phyloP scores from a whole-genome alignment of 306 rosid genomes.

The Hippophae rhamnoides region DNA sequence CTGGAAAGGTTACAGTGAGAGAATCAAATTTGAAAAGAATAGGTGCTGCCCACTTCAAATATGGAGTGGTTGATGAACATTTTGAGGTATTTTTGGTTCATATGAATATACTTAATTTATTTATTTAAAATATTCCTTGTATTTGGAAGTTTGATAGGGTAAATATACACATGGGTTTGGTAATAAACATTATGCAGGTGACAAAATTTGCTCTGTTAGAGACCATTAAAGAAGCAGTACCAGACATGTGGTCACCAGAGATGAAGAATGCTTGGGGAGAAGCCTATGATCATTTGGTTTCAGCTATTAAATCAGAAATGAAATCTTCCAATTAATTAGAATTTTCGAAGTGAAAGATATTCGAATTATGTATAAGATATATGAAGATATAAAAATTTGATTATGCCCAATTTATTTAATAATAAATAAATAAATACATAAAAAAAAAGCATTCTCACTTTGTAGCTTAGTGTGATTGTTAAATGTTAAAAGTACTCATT shows the following conservation, averaged over 20 bases:
- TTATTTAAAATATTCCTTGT: too few species aligned
- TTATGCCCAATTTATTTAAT: too few species aligned
- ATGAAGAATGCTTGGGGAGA: constrained; percentile 80
- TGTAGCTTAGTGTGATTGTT: too few species aligned
- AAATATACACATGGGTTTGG: too few species aligned
- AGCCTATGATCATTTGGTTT: constrained; percentile 68
- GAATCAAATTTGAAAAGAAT: constrained; percentile 55
- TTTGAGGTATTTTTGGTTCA: constrained; percentile 43
- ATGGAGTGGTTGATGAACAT: constrained; percentile 60
- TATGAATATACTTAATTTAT: too few species aligned
- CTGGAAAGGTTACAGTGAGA: constrained; percentile 59
- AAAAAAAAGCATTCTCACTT: too few species aligned
- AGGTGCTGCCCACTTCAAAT: constrained; percentile 49
- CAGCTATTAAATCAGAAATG: constrained; percentile 76
- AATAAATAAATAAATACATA: too few species aligned
- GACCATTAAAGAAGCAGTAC: constrained; percentile 59
- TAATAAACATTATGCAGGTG: constrained; percentile 29
- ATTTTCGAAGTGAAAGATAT: too few species aligned
- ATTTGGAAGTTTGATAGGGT: too few species aligned
- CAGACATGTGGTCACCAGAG: constrained; percentile 65
- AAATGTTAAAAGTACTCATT: background rate
- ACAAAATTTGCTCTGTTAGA: constrained; percentile 62
- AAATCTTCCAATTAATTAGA: constrained; percentile 20
- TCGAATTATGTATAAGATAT: too few species aligned
- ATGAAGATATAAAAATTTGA: too few species aligned